Base-by-base conservation (phyloP, 1,284 basidiomycete species). In the Ceratobasidium sp. region DNA sequence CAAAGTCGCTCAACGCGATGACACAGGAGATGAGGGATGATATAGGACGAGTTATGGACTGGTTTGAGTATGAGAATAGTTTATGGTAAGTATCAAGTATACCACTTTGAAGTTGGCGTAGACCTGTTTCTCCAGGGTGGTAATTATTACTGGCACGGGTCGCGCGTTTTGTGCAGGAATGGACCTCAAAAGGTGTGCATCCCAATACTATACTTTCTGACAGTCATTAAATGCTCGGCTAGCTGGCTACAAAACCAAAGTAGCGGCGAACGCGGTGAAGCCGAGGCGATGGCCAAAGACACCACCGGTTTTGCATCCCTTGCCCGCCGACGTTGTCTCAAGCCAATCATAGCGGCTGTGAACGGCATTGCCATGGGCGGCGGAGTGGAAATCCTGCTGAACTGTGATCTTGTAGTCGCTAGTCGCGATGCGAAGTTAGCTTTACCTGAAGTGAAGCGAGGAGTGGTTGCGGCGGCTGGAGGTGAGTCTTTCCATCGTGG, bases 401-500 rank as follows among this genome's bases (percentile, higher is more conserved):
- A 96, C 81, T 95, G 94, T 81, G 95, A 97, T 83, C 84, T 96
- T 39, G 93, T 96, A 44, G 86, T 97, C n/a, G 92, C 94, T 1
- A 89, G 88, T 77, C 87, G 91, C 61, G 89, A 91, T 13, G 92
- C 93, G 6, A 90, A 89, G 77, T 93, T 97, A 79, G 93, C 90
- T 2, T 87, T 96, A 49, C 94, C 94, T 0, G 95, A 97, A 82
- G 95, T 95, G 1, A 92, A 91, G 83, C 88, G 93, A 58, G 95
- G 95, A 0, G 95, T 95, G 1, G 84, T 93, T 28, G 94, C 93
- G 10, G 86, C 89, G 12, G 91, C 92, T 82, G 95, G 95, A 82
- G 95, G 94, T 89, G 83, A 15, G 81, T 83, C 82, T 63, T 82
- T 79, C 33, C 33, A 33, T 33, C 33, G 33, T 33, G 33, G 33